Percentiles rank a stretch among this genome's conserved stretches.
phyloP scores from a whole-genome alignment of 2,329 filamentous ascomycete genomes.

The Ophiostoma fasciatum region DNA sequence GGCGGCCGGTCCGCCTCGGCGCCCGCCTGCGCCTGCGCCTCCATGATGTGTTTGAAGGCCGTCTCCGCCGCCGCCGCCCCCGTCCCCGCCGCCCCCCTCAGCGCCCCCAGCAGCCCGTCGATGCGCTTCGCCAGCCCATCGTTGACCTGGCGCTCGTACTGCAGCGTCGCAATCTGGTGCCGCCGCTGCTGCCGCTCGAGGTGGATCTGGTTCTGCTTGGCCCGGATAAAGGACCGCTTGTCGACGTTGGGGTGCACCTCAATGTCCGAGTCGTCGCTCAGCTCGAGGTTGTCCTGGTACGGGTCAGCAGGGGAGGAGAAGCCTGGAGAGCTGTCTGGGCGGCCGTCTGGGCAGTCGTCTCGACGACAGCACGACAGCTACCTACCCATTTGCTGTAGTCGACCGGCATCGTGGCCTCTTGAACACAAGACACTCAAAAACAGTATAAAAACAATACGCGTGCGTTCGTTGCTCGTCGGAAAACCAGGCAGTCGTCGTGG shows the following conservation, averaged over 20 bases:
- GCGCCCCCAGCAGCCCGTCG: constrained; percentile 56
- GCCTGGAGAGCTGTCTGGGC: not conserved
- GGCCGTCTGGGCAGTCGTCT: too few species aligned
- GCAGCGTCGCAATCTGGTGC: constrained; percentile 77
- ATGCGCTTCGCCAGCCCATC: constrained; percentile 80
- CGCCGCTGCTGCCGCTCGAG: constrained; percentile 74
- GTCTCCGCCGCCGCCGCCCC: constrained; percentile 44
- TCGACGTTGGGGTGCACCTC: constrained; percentile 99
- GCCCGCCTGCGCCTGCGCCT: constrained; percentile 52
- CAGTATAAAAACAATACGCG: too few species aligned
- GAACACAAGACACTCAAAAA: too few species aligned
- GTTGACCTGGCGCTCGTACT: constrained; percentile 88
- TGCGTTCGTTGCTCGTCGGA: too few species aligned
- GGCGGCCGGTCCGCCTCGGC: constrained; percentile 61
- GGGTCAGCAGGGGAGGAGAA: not conserved
- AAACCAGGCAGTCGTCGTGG: too few species aligned
- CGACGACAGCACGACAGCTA: not conserved
- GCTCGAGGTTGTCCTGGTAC: constrained; percentile 71
- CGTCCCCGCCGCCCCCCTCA: constrained; percentile 47
- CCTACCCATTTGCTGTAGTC: constrained; percentile 52
- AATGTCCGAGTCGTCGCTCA: constrained; percentile 95
- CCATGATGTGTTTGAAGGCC: constrained; percentile 80
- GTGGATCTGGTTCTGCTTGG: constrained; percentile 96
- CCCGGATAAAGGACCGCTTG: constrained; percentile 94
- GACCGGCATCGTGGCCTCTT: constrained; percentile 25